Conservation (phyloP, 768 basidiomycete genomes). For the Leccinum pellstonianum region DNA sequence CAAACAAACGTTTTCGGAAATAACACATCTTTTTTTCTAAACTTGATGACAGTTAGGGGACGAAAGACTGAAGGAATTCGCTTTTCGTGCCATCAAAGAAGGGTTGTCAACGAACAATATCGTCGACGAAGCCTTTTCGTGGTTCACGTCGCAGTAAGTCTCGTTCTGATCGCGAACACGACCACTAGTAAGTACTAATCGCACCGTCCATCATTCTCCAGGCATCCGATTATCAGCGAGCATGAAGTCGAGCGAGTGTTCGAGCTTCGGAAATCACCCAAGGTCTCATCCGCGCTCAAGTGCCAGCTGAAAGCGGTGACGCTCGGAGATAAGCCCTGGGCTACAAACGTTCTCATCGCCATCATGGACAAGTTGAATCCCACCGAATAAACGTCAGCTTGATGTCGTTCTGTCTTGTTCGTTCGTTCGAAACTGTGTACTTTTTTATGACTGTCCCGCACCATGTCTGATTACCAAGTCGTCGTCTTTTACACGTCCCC, state of each 20-base stretch:
- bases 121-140: slow-evolving; percentile 30
- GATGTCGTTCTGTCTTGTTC: background rate
- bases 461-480: background rate
- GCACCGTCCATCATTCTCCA: slow-evolving; percentile 6
- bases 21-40: background rate
- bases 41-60: slow-evolving; percentile 22
- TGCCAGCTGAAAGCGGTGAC: slow-evolving; percentile 23
- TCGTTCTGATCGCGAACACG: background rate
- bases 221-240: slow-evolving; percentile 14
- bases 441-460: background rate
- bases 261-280: slow-evolving; percentile 21
- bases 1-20: background rate
- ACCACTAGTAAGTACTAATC: background rate
- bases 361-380: slow-evolving; percentile 26
- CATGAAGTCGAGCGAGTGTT: slow-evolving; percentile 21
- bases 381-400: slow-evolving; percentile 3
- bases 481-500: background rate
- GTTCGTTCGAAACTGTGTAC: background rate
- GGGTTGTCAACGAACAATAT: slow-evolving; percentile 27
- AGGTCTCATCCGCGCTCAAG: slow-evolving; percentile 24
- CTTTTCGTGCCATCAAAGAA: slow-evolving; percentile 24
- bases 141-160: slow-evolving; percentile 33
- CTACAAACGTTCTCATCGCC: slow-evolving; percentile 17
- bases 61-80: slow-evolving; percentile 26
- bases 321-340: slow-evolving; percentile 29